Conservation (phyloP, 768 basidiomycete species). For the Strobilomyces echinocephalus region DNA sequence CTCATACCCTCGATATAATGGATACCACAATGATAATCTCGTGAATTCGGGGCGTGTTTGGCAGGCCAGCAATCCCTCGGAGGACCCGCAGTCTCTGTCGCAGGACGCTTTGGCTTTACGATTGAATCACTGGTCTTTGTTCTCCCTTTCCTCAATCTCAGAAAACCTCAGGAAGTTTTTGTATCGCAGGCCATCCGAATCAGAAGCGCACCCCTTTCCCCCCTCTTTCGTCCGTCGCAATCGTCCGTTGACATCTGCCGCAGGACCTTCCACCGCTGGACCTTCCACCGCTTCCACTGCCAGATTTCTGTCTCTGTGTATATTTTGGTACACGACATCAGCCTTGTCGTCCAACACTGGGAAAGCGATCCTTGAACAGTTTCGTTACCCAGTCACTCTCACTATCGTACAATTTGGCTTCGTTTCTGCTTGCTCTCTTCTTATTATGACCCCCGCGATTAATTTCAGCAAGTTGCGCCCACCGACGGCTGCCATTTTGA, state of each 20-base stretch:
- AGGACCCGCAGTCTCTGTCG: conserved; percentile 7
- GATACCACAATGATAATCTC: conserved; percentile 15
- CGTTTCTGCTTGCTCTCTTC: conserved; percentile 78
- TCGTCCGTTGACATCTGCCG: conserved; percentile 14
- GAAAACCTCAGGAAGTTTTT: conserved; percentile 17
- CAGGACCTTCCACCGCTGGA: conserved; percentile 13
- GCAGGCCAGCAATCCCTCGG: conserved; percentile 21
- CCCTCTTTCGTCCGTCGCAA: conserved; percentile 26
- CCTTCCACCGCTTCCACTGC: conserved; percentile 28
- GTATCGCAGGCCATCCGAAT: conserved; percentile 11
- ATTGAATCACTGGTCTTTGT: conserved; percentile 3
- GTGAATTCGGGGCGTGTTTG: conserved; percentile 15
- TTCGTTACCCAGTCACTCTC: conserved; percentile 92
- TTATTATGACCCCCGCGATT: conserved; percentile 74
- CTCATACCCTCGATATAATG: conserved; percentile 18
- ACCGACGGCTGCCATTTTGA: conserved; percentile 70
- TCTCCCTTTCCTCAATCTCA: conserved; percentile 9
- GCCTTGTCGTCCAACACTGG: conserved; percentile 96
- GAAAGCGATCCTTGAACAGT: conserved; percentile 89
- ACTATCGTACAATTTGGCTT: conserved; percentile 98
- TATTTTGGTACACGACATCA: conserved; percentile 89
- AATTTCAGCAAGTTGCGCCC: conserved; percentile 62
- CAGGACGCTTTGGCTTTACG: conserved; percentile 7
- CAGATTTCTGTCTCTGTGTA: conserved; percentile 76
- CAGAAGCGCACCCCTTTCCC: conserved; percentile 15